Percentiles rank a stretch among this genome's conserved stretches.
Conservation (phyloP, 1,139 yeast species). For the Diutina rugosa region DNA sequence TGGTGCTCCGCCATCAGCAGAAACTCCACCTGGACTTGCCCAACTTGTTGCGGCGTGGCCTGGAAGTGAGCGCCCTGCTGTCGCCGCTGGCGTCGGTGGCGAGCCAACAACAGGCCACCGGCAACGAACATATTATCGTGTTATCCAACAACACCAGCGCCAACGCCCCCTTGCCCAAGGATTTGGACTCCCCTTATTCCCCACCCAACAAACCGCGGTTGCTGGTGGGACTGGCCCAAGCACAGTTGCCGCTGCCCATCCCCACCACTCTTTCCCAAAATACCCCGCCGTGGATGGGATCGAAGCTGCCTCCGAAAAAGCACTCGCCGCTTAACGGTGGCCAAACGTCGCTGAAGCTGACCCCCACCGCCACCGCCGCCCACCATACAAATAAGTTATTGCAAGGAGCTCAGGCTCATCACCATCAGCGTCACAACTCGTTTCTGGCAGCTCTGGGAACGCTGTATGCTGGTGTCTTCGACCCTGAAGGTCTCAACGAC, state of each 20-base stretch:
- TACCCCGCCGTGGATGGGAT: neutral
- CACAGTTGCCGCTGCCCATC: slow-evolving; percentile 1
- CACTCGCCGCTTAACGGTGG: neutral
- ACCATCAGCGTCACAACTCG: neutral
- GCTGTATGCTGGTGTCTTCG: neutral
- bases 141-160: slow-evolving; percentile 30
- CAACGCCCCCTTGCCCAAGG: slow-evolving; percentile 27
- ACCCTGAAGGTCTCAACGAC: neutral
- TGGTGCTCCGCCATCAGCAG: slow-evolving; percentile 35
- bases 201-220: neutral
- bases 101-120: slow-evolving; percentile 1
- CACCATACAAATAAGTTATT: neutral
- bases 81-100: slow-evolving; percentile 7
- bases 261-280: neutral
- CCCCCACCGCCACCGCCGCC: neutral
- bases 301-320: neutral
- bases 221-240: slow-evolving; percentile 6
- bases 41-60: slow-evolving; percentile 5
- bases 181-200: slow-evolving; percentile 3
- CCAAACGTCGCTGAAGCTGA: neutral
- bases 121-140: slow-evolving; percentile 29
- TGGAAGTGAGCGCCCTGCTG: neutral
- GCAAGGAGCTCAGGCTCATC: neutral
- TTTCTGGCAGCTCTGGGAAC: neutral
- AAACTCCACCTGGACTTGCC: slow-evolving; percentile 14